These are phyloP conservation scores for Barnettozyma sp. DNA, from an alignment of 805 yeast genomes.

Conservation along the genomic window DNA sequence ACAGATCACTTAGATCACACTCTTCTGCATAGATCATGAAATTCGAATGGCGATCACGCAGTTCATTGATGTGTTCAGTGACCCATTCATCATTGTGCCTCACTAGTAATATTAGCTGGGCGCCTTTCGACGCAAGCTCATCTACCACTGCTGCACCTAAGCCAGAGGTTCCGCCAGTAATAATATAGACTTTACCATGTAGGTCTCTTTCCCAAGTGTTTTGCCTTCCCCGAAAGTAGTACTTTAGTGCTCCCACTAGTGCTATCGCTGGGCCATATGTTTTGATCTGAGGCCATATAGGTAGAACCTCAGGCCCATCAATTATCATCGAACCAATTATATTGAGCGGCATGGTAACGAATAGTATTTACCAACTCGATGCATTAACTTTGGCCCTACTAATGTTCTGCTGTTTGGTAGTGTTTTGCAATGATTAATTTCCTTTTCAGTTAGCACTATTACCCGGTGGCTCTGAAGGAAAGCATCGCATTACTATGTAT, in stretches of 20 bases:
- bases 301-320: conserved; percentile 72
- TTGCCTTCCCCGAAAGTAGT: conserved; percentile 68
- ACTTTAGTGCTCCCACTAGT: conserved; percentile 46
- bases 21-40: conserved; percentile 82
- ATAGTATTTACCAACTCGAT: background rate
- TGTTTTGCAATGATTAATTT: too few species aligned
- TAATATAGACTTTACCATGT: conserved; percentile 79
- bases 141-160: conserved; percentile 70
- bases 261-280: conserved; percentile 50
- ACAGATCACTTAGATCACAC: conserved; percentile 69
- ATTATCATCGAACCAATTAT: conserved; percentile 59
- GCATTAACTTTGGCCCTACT: background rate
- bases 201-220: conserved; percentile 92
- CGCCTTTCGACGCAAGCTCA: conserved; percentile 76
- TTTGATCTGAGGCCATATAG: conserved; percentile 61
- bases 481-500: too few species aligned
- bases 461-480: too few species aligned
- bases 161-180: conserved; percentile 95
- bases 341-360: conserved; percentile 77
- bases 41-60: conserved; percentile 65
- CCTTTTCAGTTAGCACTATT: too few species aligned
- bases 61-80: conserved; percentile 69
- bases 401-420: too few species aligned
- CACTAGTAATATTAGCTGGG: conserved; percentile 73
- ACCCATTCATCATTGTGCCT: conserved; percentile 65